These are phyloP conservation scores for Zostera marina DNA, from an alignment of 116 monocot species.

Conservation along the genomic window DNA sequence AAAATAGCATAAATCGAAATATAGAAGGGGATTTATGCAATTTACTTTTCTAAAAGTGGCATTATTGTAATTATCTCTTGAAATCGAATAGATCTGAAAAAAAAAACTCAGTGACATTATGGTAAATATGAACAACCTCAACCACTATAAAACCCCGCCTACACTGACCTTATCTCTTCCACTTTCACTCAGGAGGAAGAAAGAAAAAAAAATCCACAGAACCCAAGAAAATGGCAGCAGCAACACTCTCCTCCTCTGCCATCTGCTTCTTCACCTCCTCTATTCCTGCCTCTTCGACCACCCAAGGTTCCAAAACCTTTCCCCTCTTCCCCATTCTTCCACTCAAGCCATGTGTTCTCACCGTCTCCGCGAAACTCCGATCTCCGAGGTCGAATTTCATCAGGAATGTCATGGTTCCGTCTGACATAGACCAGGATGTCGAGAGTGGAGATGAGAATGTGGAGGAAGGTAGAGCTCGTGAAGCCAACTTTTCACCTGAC, in stretches of 20 bases:
- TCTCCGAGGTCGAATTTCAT: not conserved
- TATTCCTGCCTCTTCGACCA: not conserved
- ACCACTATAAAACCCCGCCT: not conserved
- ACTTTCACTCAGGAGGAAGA: no score
- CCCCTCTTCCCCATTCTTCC: not conserved
- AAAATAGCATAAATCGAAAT: no score
- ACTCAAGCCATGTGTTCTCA: not conserved
- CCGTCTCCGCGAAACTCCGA: not conserved
- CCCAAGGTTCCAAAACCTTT: not conserved
- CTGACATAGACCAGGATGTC: constrained; percentile 9
- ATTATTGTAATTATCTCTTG: no score
- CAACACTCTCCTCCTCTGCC: not conserved
- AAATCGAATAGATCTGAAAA: no score
- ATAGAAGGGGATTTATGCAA: no score
- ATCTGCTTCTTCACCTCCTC: not conserved
- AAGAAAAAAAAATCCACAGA: not conserved
- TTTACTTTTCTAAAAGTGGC: no score
- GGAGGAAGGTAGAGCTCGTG: not conserved
- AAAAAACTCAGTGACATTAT: no score
- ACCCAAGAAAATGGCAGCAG: not conserved
- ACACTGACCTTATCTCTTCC: constrained; percentile 3
- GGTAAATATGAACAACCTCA: no score
- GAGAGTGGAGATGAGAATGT: not conserved
- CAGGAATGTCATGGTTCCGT: constrained; percentile 5
- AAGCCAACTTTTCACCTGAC: constrained; percentile 13